A percentile compares a stretch with the other conserved stretches of the same genome.
Conservation (phyloP, 2,329 filamentous ascomycete genomes). For the Grosmannia serpens region DNA sequence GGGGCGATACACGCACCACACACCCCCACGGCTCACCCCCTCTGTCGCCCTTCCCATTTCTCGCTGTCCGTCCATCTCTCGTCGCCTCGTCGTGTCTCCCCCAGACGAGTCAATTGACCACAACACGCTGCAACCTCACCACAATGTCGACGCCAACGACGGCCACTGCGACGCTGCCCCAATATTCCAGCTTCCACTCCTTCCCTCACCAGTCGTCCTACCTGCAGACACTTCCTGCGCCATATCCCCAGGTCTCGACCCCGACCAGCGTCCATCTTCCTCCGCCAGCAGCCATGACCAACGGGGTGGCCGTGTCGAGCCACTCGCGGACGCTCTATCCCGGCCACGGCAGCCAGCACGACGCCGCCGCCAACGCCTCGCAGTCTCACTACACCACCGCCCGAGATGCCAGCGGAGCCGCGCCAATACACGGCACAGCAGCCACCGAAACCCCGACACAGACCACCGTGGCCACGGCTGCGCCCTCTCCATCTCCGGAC, state of each 20-base stretch:
- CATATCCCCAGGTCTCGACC: constrained; percentile 10
- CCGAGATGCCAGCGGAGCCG: constrained; percentile 7
- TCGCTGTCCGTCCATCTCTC: not conserved
- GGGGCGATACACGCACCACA: not conserved
- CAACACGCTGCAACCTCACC: not conserved
- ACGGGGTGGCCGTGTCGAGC: constrained; percentile 3
- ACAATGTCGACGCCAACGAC: constrained; percentile 74
- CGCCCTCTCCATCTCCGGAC: constrained; percentile 19
- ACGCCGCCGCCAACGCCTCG: constrained; percentile 5
- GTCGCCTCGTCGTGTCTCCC: not conserved
- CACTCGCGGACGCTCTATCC: constrained; percentile 2
- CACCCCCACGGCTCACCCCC: not conserved
- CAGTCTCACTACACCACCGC: constrained; percentile 18
- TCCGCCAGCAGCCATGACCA: constrained; percentile 4
- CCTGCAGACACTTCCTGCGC: constrained; percentile 22
- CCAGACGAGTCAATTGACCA: not conserved
- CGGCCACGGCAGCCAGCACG: not conserved
- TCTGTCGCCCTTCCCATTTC: not conserved
- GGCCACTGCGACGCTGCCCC: constrained; percentile 60
- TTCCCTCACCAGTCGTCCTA: constrained; percentile 36
- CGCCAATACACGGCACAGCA: not conserved
- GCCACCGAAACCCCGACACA: constrained; percentile 19
- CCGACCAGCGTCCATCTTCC: not conserved
- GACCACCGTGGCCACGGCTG: constrained; percentile 24
- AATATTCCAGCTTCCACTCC: constrained; percentile 55